Base-by-base conservation (phyloP, 2,329 filamentous ascomycete genomes). In the Zarea fungicola region DNA sequence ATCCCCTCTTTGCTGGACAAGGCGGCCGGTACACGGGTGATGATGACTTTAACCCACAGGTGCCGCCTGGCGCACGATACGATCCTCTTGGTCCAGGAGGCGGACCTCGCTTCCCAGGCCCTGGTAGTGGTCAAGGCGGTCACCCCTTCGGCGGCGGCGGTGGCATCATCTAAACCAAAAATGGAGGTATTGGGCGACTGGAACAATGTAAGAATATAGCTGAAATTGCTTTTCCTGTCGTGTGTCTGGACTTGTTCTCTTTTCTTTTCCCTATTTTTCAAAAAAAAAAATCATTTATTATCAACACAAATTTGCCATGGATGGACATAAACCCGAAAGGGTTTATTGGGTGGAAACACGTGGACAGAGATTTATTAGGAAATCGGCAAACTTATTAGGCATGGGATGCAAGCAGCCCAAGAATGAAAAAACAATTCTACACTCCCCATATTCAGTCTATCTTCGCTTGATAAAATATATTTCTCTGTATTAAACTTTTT, bases 51-150 rank as follows among this genome's bases (percentile, higher is more conserved):
- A 79, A 91, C 61, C 83, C 85, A 2, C 85, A 84, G 62, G 84
- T 81, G 23, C 93, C 93, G 5, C 90, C 89, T 2, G 93, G 93
- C 1, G 85, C 90, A n/a, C 76, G 93, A 55, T 97, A 89, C 71
- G 93, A 97, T 71, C 92, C 92, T 3, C 69, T 91, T 19, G 87
- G 87, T 0, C 89, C 89, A 1, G 85, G 85, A 1, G 73, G 70
- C 1, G 58, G 65, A 2, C 75, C 75, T 4, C 61, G 74, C 39
- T 70, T 75, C 42, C 71, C 72, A 6, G 74, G 75, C 2, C 68
- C 66, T 2, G 68, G 72, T 6, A 65, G 65, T 7, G 62, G 68
- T 6, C 42, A 39, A 55, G 72, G 71, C 14, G 65, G 63, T 19
- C 39, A 47, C 23, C 37, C 29, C 19, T 49, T 55, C 7, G 62